These are phyloP conservation scores for Xylaria palmicola DNA, from an alignment of 495 filamentous ascomycete species.

Conservation along the genomic window DNA sequence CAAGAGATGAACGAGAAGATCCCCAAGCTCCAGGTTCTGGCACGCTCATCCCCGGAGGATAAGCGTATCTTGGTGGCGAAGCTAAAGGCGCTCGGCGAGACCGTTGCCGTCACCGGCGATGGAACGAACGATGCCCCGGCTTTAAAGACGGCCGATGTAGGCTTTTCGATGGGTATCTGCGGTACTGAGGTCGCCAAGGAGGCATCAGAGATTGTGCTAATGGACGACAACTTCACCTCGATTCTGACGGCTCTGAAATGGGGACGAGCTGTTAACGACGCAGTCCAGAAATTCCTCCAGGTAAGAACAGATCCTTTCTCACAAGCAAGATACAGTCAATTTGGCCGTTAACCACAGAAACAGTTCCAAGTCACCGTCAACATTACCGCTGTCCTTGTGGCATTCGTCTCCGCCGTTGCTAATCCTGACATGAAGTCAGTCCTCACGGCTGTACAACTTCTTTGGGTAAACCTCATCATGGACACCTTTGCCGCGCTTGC, in stretches of 20 bases:
- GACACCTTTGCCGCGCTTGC: constrained; percentile 94
- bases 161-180: constrained; percentile 88
- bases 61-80: constrained; percentile 77
- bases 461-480: constrained; percentile 95
- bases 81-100: constrained; percentile 82
- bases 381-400: constrained; percentile 82
- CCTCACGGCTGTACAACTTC: constrained; percentile 78
- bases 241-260: constrained; percentile 87
- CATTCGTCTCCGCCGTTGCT: constrained; percentile 77
- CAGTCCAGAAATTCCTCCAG: constrained; percentile 88
- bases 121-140: constrained; percentile 92
- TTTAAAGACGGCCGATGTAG: constrained; percentile 82
- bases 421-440: constrained; percentile 65
- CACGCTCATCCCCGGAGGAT: constrained; percentile 80
- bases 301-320: constrained; percentile 33
- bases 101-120: constrained; percentile 90
- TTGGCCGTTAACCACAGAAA: constrained; percentile 15
- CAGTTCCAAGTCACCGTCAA: constrained; percentile 92
- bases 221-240: constrained; percentile 91
- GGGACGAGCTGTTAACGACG: constrained; percentile 86
- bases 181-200: constrained; percentile 93
- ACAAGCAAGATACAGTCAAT: background rate
- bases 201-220: constrained; percentile 88
- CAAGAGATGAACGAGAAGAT: constrained; percentile 68
- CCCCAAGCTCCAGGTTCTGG: constrained; percentile 78